Evolutionary conservation across 768 basidiomycete genomes (phyloP), one percentile per base, ranked within the genome.

Genomic region (Mycena metata): DNA sequence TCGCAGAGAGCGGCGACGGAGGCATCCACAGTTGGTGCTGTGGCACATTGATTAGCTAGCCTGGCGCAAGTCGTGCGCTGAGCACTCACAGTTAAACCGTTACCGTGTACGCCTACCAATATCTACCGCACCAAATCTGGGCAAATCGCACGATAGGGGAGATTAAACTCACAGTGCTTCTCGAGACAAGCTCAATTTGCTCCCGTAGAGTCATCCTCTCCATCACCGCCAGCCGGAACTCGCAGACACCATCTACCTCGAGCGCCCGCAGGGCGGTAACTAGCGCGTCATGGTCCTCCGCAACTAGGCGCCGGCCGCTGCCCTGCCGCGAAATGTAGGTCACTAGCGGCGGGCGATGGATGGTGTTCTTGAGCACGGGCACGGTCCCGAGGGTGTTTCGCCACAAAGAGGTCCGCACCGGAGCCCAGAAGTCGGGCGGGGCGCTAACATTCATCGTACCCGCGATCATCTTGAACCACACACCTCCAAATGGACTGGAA

Each of bases 1-100:
- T 87, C 23, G 90, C 87, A n/a, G 89, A 86, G 47, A 84, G 78
- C 8, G 84, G 83, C 5, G 88, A 87, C n/a, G 81, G 78, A 39
- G 90, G 87, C 90, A 92, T 91, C 85, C 88, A 87, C 60, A 92
- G 80, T 47, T 91, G 79, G 74, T 90, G 89, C 73, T 76, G 35
- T 19, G 24, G 51, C n/a, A 56, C 24, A 63, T 23, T 24, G 24
- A 66, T 26, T n/a, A 23, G 56, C 46, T 7, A 19, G 16, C 23
- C 15, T 17, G 5, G 49, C 35, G 42, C 45, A 47, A 49, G 26
- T 39, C 39, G 39, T 39, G n/a, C 36, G 64, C 30, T 6, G 30
- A 64, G 26, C 42, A 72, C 72, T 67, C 71, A 82, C 81, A 57
- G 91, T 90, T 12, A 94, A 81, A 43, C 91, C 90, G 77, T 91